A percentile compares a stretch with the other conserved stretches of the same genome.
phyloP scores from a whole-genome alignment of 129 eudicot genomes.

The Ambrosia artemisiifolia region DNA sequence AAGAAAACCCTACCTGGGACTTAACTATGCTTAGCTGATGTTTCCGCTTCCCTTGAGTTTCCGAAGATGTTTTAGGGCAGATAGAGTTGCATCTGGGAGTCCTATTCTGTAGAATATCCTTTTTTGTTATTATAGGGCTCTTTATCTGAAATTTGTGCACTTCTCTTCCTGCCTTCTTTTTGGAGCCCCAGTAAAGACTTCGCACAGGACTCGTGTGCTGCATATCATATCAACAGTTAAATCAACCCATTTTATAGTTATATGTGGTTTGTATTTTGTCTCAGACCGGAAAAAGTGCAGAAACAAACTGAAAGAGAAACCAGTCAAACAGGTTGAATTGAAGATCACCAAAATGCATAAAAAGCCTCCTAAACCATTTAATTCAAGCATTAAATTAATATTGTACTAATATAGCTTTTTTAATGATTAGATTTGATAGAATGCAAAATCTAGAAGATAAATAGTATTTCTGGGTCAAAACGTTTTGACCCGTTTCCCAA shows the following conservation, averaged over 20 bases:
- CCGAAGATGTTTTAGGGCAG: conserved; percentile 18
- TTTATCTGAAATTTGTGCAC: conserved; percentile 15
- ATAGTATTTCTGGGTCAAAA: neutral
- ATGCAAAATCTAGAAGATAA: neutral
- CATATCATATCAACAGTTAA: conserved; percentile 5
- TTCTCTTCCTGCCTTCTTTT: conserved; percentile 4
- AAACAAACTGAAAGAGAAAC: neutral
- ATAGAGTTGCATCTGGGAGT: conserved; percentile 15
- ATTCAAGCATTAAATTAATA: neutral
- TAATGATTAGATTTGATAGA: neutral
- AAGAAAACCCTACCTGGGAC: conserved; percentile 25
- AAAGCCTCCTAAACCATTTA: neutral
- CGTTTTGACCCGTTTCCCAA: neutral
- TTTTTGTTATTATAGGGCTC: conserved; percentile 13
- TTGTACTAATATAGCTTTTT: neutral
- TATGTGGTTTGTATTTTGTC: neutral
- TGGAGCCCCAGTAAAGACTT: conserved; percentile 11
- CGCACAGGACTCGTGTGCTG: conserved; percentile 11
- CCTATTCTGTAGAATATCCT: conserved; percentile 8
- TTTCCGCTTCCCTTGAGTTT: conserved; percentile 20
- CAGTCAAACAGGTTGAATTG: neutral
- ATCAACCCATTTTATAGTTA: neutral
- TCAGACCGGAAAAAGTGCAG: neutral
- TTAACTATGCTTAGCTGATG: conserved; percentile 21
- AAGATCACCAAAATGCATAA: neutral